Percentiles rank a stretch among this genome's conserved stretches.
Evolutionary conservation across 83 land plant genomes (phyloP).

Genomic region (Thuja plicata): DNA sequence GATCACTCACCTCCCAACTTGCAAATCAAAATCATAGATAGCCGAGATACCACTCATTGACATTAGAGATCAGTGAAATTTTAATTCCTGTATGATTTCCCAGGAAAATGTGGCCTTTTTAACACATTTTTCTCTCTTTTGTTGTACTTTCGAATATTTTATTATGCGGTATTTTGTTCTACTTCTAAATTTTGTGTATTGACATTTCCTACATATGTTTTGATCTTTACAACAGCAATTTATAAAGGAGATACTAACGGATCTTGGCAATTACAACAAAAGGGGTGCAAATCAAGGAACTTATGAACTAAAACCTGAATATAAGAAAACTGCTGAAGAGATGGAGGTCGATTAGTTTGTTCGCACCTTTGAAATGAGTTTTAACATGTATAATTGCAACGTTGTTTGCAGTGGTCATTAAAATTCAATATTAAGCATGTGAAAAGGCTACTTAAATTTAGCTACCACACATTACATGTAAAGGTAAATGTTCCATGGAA

Average conservation of each 20-base stretch:
- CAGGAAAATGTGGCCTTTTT: not conserved
- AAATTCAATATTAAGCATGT: not conserved
- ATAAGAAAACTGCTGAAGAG: conserved; percentile 48
- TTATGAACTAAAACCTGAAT: conserved; percentile 95
- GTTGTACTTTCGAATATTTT: too few species aligned
- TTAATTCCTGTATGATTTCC: not conserved
- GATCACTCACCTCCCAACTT: not conserved
- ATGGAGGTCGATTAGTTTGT: conserved; percentile 22
- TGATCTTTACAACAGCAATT: conserved; percentile 68
- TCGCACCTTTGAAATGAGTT: not conserved
- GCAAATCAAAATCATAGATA: not conserved
- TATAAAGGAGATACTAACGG: conserved; percentile 88
- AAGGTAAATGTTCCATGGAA: not conserved
- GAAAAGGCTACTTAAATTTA: not conserved
- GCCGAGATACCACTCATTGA: not conserved
- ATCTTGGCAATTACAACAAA: conserved; percentile 92
- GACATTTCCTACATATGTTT: not conserved
- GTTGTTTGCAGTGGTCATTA: not conserved
- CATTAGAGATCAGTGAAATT: not conserved
- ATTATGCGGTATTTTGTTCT: not conserved
- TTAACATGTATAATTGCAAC: not conserved
- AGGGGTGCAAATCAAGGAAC: conserved; percentile 98
- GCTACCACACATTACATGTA: not conserved
- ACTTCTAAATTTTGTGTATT: not conserved
- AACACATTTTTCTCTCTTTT: not conserved